phyloP scores from a whole-genome alignment of 2,329 filamentous ascomycete species.

The Penicillium nordicum region DNA sequence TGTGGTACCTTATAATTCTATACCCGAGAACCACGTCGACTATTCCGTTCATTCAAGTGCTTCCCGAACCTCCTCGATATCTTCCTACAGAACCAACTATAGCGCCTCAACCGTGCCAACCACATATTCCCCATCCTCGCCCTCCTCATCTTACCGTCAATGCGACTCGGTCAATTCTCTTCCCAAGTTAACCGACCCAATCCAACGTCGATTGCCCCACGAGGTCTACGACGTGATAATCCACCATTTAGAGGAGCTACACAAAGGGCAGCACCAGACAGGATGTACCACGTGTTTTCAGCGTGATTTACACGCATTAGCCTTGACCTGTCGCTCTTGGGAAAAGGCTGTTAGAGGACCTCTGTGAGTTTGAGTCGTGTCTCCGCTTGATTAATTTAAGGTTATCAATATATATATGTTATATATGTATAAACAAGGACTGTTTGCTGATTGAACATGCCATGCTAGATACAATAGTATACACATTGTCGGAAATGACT shows the following conservation, averaged over 20 bases:
- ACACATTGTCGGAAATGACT: constrained; percentile 49
- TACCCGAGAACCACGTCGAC: constrained; percentile 20
- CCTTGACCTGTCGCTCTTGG: constrained; percentile 56
- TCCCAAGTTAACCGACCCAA: constrained; percentile 31
- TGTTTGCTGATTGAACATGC: background rate
- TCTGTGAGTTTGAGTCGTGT: constrained; percentile 44
- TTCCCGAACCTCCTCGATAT: constrained; percentile 34
- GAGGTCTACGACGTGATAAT: constrained; percentile 57
- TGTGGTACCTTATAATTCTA: constrained; percentile 30
- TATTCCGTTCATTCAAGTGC: constrained; percentile 31
- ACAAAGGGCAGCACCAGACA: constrained; percentile 38
- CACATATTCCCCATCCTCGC: constrained; percentile 39
- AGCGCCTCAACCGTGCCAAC: constrained; percentile 37
- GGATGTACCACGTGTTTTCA: constrained; percentile 55
- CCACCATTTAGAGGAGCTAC: constrained; percentile 47
- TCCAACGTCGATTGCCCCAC: constrained; percentile 48
- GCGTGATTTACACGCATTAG: constrained; percentile 52
- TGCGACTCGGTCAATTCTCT: constrained; percentile 40
- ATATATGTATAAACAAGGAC: background rate
- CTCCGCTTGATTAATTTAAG: background rate
- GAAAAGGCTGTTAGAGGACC: constrained; percentile 49
- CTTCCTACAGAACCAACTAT: constrained; percentile 40
- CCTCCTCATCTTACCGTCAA: constrained; percentile 34
- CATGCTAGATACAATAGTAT: constrained; percentile 48
- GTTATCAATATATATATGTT: background rate